Evolutionary conservation across 352 stramenopile genomes (phyloP).

Genomic region (Peronospora destructor): DNA sequence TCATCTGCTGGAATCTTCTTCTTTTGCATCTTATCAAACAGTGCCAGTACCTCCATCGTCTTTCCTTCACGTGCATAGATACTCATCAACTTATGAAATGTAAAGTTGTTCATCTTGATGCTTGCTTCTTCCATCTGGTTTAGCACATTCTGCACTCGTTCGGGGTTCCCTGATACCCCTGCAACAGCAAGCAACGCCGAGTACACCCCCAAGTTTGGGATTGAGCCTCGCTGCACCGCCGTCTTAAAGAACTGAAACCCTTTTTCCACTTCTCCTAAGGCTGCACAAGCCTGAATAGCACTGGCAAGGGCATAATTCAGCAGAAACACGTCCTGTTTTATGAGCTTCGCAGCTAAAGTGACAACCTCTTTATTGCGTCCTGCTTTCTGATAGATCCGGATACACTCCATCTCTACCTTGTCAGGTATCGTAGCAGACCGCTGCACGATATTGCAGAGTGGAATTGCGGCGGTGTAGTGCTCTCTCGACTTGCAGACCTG

Average conservation of each 20-base stretch:
- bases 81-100: conserved; percentile 66
- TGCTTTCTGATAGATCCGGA: conserved; percentile 58
- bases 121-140: conserved; percentile 47
- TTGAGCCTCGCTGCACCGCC: conserved; percentile 47
- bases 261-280: conserved; percentile 39
- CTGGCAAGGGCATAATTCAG: conserved; percentile 51
- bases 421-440: conserved; percentile 29
- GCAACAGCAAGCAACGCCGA: conserved; percentile 51
- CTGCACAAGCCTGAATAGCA: conserved; percentile 52
- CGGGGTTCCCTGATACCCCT: conserved; percentile 37
- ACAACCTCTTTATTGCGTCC: conserved; percentile 46
- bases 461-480: conserved; percentile 48
- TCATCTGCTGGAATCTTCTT: conserved; percentile 43
- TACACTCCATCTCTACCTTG: conserved; percentile 44
- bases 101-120: conserved; percentile 60
- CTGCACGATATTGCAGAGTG: conserved; percentile 49
- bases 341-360: conserved; percentile 39
- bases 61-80: conserved; percentile 54
- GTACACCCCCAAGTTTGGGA: conserved; percentile 62
- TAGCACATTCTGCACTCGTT: conserved; percentile 43
- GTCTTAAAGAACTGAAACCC: conserved; percentile 58
- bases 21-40: conserved; percentile 56
- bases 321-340: conserved; percentile 61
- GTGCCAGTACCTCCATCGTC: conserved; percentile 38
- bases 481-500: conserved; percentile 45